Conservation (phyloP, 73 alveolate species). For the Diophrys appendiculata region DNA sequence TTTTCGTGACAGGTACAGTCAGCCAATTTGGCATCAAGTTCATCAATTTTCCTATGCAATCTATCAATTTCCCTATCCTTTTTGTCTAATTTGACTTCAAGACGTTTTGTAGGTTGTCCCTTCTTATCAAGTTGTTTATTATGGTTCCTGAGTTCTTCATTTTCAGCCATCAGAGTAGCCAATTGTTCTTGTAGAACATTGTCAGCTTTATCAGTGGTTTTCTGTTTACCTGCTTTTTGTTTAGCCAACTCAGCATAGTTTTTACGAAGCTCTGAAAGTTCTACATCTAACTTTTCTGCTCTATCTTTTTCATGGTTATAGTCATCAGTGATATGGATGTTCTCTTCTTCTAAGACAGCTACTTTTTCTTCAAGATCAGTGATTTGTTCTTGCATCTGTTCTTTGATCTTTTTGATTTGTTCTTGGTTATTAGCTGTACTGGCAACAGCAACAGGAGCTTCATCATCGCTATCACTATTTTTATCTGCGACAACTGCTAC, state of each 20-base stretch:
- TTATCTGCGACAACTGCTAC: background rate
- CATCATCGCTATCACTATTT: background rate
- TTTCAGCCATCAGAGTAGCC: conserved; percentile 10
- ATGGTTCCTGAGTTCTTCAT: conserved; percentile 5
- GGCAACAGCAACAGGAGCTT: background rate
- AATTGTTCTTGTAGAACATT: conserved; percentile 9
- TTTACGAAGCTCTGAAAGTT: background rate
- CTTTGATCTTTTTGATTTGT: background rate
- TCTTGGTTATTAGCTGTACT: too few species aligned
- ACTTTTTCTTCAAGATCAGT: conserved; percentile 10
- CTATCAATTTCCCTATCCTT: conserved; percentile 19
- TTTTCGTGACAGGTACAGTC: too few species aligned
- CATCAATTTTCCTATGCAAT: conserved; percentile 1
- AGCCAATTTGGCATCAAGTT: background rate
- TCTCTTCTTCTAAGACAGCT: conserved; percentile 28
- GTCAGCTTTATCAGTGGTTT: background rate
- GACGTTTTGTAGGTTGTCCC: conserved; percentile 8
- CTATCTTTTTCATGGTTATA: background rate
- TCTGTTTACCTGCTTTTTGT: background rate
- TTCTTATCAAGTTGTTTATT: conserved; percentile 12
- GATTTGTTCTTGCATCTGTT: conserved; percentile 1
- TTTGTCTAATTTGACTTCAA: conserved; percentile 12
- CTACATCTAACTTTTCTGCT: background rate
- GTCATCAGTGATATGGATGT: background rate
- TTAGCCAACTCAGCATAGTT: background rate